Conservation (phyloP, 371 early-diverging fungal genomes). For the Mortierella polycephala region DNA sequence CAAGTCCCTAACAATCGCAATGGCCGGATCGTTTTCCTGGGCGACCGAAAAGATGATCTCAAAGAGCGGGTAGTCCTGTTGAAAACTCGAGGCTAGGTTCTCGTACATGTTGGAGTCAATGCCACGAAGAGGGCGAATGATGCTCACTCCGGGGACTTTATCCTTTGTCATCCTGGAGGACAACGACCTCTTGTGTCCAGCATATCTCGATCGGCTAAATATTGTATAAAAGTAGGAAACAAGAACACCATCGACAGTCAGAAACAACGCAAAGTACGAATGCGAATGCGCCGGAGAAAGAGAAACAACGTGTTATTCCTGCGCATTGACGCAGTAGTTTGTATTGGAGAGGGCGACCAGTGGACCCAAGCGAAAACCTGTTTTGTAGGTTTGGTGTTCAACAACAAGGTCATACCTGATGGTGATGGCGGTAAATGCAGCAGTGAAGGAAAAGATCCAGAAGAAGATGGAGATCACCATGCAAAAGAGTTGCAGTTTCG, state of each 20-base stretch:
- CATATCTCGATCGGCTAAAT: conserved; percentile 63
- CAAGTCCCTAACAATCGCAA: conserved; percentile 75
- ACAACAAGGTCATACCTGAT: conserved; percentile 34
- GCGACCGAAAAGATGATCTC: conserved; percentile 92
- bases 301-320: too few species aligned
- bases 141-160: conserved; percentile 76
- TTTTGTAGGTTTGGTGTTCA: too few species aligned
- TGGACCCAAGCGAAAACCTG: too few species aligned
- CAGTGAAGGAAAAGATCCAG: conserved; percentile 48
- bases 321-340: too few species aligned
- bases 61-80: conserved; percentile 82
- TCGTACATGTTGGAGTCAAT: conserved; percentile 82
- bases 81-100: conserved; percentile 85
- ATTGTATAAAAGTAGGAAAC: too few species aligned
- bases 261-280: too few species aligned
- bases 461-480: conserved; percentile 48
- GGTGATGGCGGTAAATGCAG: conserved; percentile 42
- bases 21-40: conserved; percentile 78
- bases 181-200: conserved; percentile 56
- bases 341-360: too few species aligned
- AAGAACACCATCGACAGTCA: too few species aligned
- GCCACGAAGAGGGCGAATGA: conserved; percentile 93
- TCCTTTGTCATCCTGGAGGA: conserved; percentile 59
- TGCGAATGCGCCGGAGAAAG: too few species aligned
- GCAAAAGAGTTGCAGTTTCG: conserved; percentile 43